Conservation (phyloP, 805 yeast species). For the Diddensiella transvaalensis region DNA sequence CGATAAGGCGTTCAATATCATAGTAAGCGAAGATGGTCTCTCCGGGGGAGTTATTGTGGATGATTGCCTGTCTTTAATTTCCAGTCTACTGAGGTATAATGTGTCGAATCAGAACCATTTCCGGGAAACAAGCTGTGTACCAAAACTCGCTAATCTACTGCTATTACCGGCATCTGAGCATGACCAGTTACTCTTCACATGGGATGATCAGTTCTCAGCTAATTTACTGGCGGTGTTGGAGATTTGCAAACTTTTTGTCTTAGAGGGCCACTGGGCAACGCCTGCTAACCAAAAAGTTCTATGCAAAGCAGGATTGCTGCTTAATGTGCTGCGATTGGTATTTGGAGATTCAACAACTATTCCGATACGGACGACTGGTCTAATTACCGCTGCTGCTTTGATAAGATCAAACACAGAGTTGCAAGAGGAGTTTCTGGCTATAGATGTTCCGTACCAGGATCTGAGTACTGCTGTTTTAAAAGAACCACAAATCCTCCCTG, state of each 20-base stretch:
- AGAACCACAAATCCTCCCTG: slow-evolving; percentile 52
- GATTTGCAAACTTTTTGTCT: slow-evolving; percentile 67
- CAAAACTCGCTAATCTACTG: slow-evolving; percentile 58
- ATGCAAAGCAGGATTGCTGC: slow-evolving; percentile 57
- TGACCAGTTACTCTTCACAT: slow-evolving; percentile 41
- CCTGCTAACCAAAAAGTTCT: slow-evolving; percentile 57
- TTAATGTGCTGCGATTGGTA: slow-evolving; percentile 63
- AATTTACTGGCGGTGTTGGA: slow-evolving; percentile 68
- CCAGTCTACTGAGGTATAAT: slow-evolving; percentile 72
- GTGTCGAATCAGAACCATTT: slow-evolving; percentile 87
- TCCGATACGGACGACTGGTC: slow-evolving; percentile 60
- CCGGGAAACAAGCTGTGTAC: slow-evolving; percentile 76
- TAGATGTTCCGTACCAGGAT: slow-evolving; percentile 91
- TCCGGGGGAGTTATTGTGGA: slow-evolving; percentile 87
- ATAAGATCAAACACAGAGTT: slow-evolving; percentile 62
- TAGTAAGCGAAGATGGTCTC: slow-evolving; percentile 83
- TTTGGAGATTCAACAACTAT: slow-evolving; percentile 63
- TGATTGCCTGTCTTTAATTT: slow-evolving; percentile 75
- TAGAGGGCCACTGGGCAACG: slow-evolving; percentile 67
- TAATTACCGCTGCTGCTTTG: slow-evolving; percentile 73
- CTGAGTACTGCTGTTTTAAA: slow-evolving; percentile 49
- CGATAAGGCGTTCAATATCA: slow-evolving; percentile 73
- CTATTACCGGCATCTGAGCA: slow-evolving; percentile 51
- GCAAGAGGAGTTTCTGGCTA: slow-evolving; percentile 68
- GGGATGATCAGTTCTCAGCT: slow-evolving; percentile 73